Conservation (phyloP, 192 early-diverging fungal genomes). For the Funneliformis geosporum region DNA sequence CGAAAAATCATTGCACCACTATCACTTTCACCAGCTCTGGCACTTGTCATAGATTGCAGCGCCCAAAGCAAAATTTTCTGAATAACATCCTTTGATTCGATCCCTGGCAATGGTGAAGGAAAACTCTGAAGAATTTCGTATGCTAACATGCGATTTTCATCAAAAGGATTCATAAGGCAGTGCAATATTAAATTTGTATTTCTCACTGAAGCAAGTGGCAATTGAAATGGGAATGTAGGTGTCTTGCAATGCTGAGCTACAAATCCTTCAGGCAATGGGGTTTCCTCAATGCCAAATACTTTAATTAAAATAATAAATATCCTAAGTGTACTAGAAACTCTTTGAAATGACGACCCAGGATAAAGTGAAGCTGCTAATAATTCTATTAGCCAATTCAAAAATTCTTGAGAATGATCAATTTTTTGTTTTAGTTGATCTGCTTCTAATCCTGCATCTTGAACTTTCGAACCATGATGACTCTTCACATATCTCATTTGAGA, state of each 20-base stretch:
- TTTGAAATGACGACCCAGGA: slow-evolving; percentile 73
- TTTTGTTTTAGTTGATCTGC: slow-evolving; percentile 34
- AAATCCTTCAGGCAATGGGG: slow-evolving; percentile 51
- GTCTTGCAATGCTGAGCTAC: slow-evolving; percentile 41
- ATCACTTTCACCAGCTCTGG: slow-evolving; percentile 78
- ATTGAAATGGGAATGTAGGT: slow-evolving; percentile 56
- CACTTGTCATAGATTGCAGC: slow-evolving; percentile 62
- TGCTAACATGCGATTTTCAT: slow-evolving; percentile 72
- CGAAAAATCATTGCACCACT: slow-evolving; percentile 80
- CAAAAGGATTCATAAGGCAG: slow-evolving; percentile 68
- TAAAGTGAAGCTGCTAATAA: slow-evolving; percentile 62
- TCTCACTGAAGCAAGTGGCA: slow-evolving; percentile 47
- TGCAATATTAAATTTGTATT: slow-evolving; percentile 60
- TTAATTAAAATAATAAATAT: slow-evolving; percentile 55
- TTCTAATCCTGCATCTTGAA: slow-evolving; percentile 29
- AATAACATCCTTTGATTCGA: slow-evolving; percentile 46
- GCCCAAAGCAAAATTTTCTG: slow-evolving; percentile 61
- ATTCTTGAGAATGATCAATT: slow-evolving; percentile 51
- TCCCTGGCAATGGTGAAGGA: slow-evolving; percentile 66
- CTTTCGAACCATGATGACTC: slow-evolving; percentile 33
- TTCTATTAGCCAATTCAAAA: slow-evolving; percentile 64
- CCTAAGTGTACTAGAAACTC: slow-evolving; percentile 61
- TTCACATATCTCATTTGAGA: slow-evolving; percentile 37
- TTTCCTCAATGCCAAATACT: slow-evolving; percentile 53
- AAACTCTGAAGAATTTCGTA: slow-evolving; percentile 71